Conservation (phyloP, 2,329 filamentous ascomycete species). For the Neonectria hederae region DNA sequence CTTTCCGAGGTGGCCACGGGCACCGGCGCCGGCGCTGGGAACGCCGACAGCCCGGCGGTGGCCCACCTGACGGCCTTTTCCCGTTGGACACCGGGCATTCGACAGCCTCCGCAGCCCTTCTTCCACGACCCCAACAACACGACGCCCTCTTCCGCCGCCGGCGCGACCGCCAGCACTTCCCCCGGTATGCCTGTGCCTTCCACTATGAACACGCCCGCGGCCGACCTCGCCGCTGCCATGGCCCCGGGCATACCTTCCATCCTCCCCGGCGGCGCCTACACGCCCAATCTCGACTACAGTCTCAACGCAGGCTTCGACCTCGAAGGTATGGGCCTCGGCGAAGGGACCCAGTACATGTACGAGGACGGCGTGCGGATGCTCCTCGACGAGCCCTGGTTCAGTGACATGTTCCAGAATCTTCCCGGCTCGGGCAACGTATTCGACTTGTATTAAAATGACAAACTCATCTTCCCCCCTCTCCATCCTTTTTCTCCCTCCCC, state of each 20-base stretch:
- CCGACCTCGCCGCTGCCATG: slow-evolving; percentile 41
- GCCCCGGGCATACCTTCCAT: slow-evolving; percentile 37
- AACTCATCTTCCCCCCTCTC: not conserved
- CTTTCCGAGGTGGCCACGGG: slow-evolving; percentile 66
- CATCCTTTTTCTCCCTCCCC: not conserved
- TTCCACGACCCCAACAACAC: slow-evolving; percentile 47
- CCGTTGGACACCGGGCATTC: slow-evolving; percentile 33
- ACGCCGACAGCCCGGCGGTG: not conserved
- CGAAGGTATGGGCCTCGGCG: slow-evolving; percentile 42
- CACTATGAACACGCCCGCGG: slow-evolving; percentile 26
- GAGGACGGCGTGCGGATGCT: slow-evolving; percentile 49
- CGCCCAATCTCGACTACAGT: slow-evolving; percentile 33
- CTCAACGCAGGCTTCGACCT: slow-evolving; percentile 44
- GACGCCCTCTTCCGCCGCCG: not conserved
- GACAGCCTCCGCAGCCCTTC: slow-evolving; percentile 47
- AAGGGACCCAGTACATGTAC: slow-evolving; percentile 41
- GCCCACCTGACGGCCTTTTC: slow-evolving; percentile 30
- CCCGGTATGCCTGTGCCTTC: slow-evolving; percentile 25
- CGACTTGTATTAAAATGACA: slow-evolving; percentile 41
- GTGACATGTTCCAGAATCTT: slow-evolving; percentile 49
- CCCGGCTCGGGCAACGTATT: slow-evolving; percentile 47
- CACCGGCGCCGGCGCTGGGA: slow-evolving; percentile 44
- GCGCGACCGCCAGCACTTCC: slow-evolving; percentile 2
- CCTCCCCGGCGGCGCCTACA: slow-evolving; percentile 23
- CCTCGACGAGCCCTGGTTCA: slow-evolving; percentile 54